These are phyloP conservation scores for Bifiguratus adelaidae DNA, from an alignment of 192 early-diverging fungal species.

Conservation along the genomic window DNA sequence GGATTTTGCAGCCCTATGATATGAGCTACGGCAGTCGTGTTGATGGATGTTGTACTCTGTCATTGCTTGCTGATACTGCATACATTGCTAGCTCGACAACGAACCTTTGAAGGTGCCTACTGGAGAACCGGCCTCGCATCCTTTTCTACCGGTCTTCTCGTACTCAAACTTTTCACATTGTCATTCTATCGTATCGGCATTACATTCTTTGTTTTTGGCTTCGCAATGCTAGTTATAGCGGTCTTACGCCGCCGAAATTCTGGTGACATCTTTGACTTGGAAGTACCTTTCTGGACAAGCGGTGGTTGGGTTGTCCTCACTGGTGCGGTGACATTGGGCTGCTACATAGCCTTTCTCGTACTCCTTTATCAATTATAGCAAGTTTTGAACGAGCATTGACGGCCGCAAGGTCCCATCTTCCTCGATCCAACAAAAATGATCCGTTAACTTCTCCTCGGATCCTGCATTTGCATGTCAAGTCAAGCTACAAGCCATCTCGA, in stretches of 20 bases:
- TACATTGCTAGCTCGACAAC: constrained; percentile 33
- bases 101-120: constrained; percentile 53
- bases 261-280: constrained; percentile 40
- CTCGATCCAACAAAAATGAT: too few species aligned
- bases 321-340: constrained; percentile 23
- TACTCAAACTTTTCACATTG: constrained; percentile 40
- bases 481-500: too few species aligned
- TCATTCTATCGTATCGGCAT: constrained; percentile 44
- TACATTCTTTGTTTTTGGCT: constrained; percentile 40
- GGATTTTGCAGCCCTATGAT: neutral
- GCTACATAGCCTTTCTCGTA: too few species aligned
- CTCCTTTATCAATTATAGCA: too few species aligned
- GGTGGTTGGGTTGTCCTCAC: constrained; percentile 41
- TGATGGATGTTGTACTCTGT: neutral
- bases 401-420: too few species aligned
- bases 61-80: neutral
- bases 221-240: constrained; percentile 33
- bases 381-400: too few species aligned
- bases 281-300: constrained; percentile 36
- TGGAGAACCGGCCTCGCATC: constrained; percentile 41
- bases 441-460: too few species aligned
- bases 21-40: neutral
- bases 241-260: constrained; percentile 25
- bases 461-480: too few species aligned
- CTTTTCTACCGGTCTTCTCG: constrained; percentile 38